Conservation (phyloP, 2,329 filamentous ascomycete genomes). For the Chrysosporium keratinophilum region DNA sequence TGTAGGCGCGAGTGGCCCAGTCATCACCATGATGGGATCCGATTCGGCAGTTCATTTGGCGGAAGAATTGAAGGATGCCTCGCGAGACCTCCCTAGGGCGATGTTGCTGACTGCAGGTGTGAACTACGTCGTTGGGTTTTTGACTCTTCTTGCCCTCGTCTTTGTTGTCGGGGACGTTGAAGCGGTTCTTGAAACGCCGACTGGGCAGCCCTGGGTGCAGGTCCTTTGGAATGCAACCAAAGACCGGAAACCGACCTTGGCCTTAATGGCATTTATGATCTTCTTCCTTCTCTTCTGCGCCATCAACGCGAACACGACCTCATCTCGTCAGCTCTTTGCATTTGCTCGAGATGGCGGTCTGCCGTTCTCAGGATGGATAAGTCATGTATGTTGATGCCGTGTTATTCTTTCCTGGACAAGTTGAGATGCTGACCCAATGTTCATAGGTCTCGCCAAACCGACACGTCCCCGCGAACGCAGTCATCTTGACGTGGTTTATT, state of each 20-base stretch:
- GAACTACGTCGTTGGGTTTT: constrained; percentile 30
- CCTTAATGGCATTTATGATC: constrained; percentile 26
- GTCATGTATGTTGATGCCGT: constrained; percentile 25
- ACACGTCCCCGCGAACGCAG: constrained; percentile 40
- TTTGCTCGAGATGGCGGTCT: constrained; percentile 40
- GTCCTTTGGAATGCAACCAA: constrained; percentile 39
- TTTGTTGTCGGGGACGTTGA: constrained; percentile 29
- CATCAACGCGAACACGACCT: constrained; percentile 43
- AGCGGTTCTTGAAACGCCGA: constrained; percentile 24
- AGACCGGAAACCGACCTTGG: constrained; percentile 26
- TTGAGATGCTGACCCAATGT: neutral
- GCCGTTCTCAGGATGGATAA: constrained; percentile 32
- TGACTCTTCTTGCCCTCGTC: constrained; percentile 26
- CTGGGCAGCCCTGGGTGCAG: constrained; percentile 31
- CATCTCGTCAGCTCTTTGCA: constrained; percentile 48
- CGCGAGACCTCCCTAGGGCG: constrained; percentile 27
- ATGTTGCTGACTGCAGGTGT: constrained; percentile 28
- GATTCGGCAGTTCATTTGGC: constrained; percentile 23
- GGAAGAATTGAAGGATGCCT: constrained; percentile 32
- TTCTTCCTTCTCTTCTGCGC: constrained; percentile 23
- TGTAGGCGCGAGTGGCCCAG: constrained; percentile 19
- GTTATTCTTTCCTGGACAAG: neutral
- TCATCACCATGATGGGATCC: constrained; percentile 18
- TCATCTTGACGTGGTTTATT: constrained; percentile 37
- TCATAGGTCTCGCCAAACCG: constrained; percentile 28